Conservation (phyloP, 2,329 filamentous ascomycete genomes). For the Arthrobotrys musiformis region DNA sequence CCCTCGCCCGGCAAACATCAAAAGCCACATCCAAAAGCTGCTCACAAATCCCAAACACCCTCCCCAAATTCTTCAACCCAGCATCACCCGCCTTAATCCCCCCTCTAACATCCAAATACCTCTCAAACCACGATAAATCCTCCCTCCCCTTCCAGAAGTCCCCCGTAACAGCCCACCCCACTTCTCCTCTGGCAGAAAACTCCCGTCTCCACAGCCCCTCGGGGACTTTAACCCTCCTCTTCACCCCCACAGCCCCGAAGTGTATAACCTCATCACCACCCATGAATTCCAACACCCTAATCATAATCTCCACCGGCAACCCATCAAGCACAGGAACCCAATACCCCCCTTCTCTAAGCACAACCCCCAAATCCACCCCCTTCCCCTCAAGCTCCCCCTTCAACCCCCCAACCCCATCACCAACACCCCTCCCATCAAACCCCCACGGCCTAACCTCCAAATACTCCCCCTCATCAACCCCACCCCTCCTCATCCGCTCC, state of each 20-base stretch:
- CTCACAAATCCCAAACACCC: slow-evolving; percentile 26
- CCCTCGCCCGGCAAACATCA: not conserved
- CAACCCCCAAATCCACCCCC: not conserved
- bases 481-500: not conserved
- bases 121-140: slow-evolving; percentile 1
- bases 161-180: not conserved
- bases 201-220: slow-evolving; percentile 27
- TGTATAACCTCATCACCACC: not conserved
- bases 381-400: not conserved
- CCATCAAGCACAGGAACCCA: not conserved
- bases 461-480: not conserved
- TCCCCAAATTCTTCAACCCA: not conserved
- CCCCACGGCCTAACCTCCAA: not conserved
- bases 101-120: slow-evolving; percentile 1
- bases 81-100: not conserved
- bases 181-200: slow-evolving; percentile 3
- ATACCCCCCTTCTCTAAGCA: not conserved
- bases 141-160: not conserved
- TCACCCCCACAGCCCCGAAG: not conserved
- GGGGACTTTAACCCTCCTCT: slow-evolving; percentile 16
- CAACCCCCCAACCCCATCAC: not conserved
- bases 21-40: slow-evolving; percentile 17
- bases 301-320: not conserved
- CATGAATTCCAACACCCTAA: not conserved
- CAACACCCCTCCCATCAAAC: not conserved